Evolutionary conservation across 139 green algal species (phyloP).

Genomic region (Chlamydomonas applanata): DNA sequence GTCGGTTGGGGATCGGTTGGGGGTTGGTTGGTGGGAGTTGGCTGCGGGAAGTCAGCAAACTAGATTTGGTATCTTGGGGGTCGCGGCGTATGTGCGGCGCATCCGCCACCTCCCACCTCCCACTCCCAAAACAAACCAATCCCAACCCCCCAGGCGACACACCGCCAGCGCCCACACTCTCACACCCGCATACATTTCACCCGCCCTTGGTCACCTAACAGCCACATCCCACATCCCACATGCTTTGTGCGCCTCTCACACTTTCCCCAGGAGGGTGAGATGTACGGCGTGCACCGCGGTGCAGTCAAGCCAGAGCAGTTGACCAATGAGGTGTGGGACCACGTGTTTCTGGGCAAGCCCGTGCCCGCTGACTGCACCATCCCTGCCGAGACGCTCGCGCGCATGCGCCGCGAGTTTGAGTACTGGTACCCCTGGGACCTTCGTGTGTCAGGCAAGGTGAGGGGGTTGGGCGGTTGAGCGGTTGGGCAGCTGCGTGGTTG

Average conservation of each 20-base stretch:
- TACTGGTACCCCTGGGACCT: slow-evolving; percentile 99
- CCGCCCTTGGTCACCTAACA: no score
- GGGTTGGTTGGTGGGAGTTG: not conserved
- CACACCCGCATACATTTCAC: no score
- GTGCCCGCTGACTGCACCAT: slow-evolving; percentile 61
- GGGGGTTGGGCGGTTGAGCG: no score
- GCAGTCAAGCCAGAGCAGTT: slow-evolving; percentile 74
- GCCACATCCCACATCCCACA: no score
- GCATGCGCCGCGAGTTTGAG: slow-evolving; percentile 87
- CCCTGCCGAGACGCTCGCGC: slow-evolving; percentile 48
- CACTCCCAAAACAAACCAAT: no score
- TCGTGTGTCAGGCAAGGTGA: slow-evolving; percentile 61
- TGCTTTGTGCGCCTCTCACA: no score
- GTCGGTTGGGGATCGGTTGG: not conserved
- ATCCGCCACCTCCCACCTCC: no score
- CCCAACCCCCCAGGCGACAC: no score
- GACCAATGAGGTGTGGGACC: slow-evolving; percentile 91
- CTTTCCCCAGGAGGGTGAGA: slow-evolving; percentile 85
- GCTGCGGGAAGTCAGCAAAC: no score
- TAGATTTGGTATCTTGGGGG: not conserved
- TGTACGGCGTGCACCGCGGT: slow-evolving; percentile 72
- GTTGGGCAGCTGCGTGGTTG: no score
- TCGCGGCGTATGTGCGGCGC: not conserved
- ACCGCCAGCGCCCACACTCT: no score
- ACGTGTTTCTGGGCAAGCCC: slow-evolving; percentile 77